phyloP scores from a whole-genome alignment of 2,329 filamentous ascomycete species.

The Aspergillus phoenicis region DNA sequence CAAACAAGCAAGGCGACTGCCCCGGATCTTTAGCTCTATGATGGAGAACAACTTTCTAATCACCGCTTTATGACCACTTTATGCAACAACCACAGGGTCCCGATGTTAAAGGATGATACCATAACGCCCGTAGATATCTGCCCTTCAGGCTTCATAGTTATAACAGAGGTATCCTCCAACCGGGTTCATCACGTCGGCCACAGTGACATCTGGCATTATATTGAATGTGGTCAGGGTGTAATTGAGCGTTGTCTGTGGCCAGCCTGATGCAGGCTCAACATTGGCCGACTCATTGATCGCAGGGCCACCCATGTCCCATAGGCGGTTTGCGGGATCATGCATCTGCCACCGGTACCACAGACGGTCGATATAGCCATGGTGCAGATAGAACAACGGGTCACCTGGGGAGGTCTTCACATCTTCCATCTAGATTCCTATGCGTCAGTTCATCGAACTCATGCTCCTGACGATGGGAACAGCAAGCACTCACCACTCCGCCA shows the following conservation, averaged over 20 bases:
- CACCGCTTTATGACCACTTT: no score
- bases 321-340: not conserved
- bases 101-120: no score
- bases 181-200: slow-evolving; percentile 1
- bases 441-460: not conserved
- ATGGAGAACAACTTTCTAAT: no score
- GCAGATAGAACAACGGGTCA: not conserved
- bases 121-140: no score
- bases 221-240: not conserved
- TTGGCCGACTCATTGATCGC: not conserved
- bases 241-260: slow-evolving; percentile 1
- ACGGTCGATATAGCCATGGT: slow-evolving; percentile 4
- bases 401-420: not conserved
- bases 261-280: not conserved
- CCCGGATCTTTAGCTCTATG: no score
- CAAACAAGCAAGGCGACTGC: no score
- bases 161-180: slow-evolving; percentile 1
- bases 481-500: not conserved
- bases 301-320: not conserved
- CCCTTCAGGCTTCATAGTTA: not conserved
- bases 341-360: slow-evolving; percentile 3
- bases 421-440: not conserved
- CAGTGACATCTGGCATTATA: not conserved
- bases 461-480: no score
- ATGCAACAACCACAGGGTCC: no score